Conservation (phyloP, 345 rosid genomes). For the Salix caprea region DNA sequence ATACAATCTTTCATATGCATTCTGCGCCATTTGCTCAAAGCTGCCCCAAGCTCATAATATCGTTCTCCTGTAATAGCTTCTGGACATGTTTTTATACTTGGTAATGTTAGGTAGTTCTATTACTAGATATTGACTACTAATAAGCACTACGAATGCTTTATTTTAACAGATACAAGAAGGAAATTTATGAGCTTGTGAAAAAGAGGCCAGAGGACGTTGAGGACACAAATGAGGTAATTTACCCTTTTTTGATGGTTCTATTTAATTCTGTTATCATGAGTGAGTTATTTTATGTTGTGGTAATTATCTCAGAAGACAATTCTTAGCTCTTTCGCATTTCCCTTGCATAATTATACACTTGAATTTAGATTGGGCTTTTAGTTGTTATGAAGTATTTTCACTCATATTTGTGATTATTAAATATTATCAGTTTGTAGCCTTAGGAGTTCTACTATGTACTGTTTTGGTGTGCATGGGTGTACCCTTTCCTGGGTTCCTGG, state of each 20-base stretch:
- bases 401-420: not conserved
- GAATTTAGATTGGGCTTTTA: not conserved
- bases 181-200: constrained; percentile 79
- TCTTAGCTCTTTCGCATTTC: not conserved
- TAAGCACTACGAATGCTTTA: constrained; percentile 4
- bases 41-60: not conserved
- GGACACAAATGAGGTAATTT: constrained; percentile 55
- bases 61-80: not conserved
- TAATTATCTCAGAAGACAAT: not conserved
- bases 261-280: not conserved
- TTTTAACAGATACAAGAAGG: constrained; percentile 65
- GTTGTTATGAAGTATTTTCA: not conserved
- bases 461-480: too few relatives aligned
- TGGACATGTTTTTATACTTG: not conserved
- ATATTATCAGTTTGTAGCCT: not conserved
- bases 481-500: too few relatives aligned
- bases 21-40: not conserved
- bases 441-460: too few relatives aligned
- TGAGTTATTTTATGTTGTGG: not conserved
- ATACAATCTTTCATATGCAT: not conserved
- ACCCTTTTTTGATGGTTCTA: not conserved
- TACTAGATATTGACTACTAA: not conserved
- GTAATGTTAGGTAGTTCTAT: not conserved
- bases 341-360: not conserved
- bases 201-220: constrained; percentile 72